Evolutionary conservation across 2,329 filamentous ascomycete genomes (phyloP), one percentile per base, ranked within the genome.

Genomic region (Arachnopeziza araneosa): DNA sequence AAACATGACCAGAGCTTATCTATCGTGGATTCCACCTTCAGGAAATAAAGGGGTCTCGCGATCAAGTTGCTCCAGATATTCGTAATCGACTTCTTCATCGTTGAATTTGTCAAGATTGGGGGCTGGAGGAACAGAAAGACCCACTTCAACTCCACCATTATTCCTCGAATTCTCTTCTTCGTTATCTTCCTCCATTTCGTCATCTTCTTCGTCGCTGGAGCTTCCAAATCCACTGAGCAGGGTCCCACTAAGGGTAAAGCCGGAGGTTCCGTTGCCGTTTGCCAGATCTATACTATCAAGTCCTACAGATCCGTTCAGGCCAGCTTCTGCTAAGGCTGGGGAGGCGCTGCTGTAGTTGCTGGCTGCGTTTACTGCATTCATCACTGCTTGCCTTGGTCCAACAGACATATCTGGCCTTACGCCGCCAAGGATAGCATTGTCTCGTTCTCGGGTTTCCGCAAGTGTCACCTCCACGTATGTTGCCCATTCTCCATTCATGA

Each of bases 361-460:
- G 23, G 80, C 77, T 51, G 80, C 78, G 66, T 80, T 82, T 53
- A 84, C 80, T 49, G 82, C 80, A 65, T 83, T 85, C 61, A 85
- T 71, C 2, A 71, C 70, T 56, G 86, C 86, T 55, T 87, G 85
- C 59, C 93, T 84, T 69, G 92, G 89, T 50, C 88, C 91, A 68
- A 96, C 84, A 23, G 90, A 89, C 73, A 96, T 89, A 67, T 98
- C 95, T 0, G 95, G 95, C 62, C 95, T 85, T 12, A 98, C 93
- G 6, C 95, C 95, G 53, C 95, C 95, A 5, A 99, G 86, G 57
- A 98, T 96, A n/a, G 95, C 95, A 72, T 99, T 99, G 71, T 99
- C 95, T 64, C 93, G 86, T 76, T 99, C 95, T 58, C 95, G 82
- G 0, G 95, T 99, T 74, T 97, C 93, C 0, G 93, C 90, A 24